A percentile compares a stretch with the other conserved stretches of the same genome.
Evolutionary conservation across 1,284 basidiomycete genomes (phyloP).

Genomic region (Ganoderma lingzhi): DNA sequence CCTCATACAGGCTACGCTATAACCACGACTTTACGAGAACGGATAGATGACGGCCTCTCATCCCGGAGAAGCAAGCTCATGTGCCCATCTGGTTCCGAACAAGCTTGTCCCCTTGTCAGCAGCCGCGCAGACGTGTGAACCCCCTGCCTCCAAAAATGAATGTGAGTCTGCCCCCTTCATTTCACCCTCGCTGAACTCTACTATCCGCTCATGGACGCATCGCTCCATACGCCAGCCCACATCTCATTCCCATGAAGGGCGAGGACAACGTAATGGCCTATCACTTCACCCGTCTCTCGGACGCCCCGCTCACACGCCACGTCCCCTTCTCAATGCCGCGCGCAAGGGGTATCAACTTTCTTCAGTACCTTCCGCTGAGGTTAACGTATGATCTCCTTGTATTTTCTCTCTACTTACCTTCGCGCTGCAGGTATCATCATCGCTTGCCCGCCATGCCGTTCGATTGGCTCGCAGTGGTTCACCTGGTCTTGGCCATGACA

Average conservation of each 20-base stretch:
- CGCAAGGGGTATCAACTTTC: constrained; percentile 6
- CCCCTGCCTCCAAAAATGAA: constrained; percentile 19
- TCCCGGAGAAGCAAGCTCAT: no score
- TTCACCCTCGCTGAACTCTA: constrained; percentile 19
- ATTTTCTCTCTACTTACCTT: not conserved
- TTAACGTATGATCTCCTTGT: not conserved
- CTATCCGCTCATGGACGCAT: constrained; percentile 13
- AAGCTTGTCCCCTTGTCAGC: constrained; percentile 28
- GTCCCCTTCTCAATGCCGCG: constrained; percentile 11
- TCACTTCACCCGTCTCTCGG: constrained; percentile 11
- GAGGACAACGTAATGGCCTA: constrained; percentile 22
- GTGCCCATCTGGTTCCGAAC: not conserved
- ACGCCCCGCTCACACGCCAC: constrained; percentile 24
- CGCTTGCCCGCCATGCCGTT: not conserved
- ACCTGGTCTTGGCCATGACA: constrained; percentile 4
- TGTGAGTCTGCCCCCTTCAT: constrained; percentile 22
- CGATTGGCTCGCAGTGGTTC: not conserved
- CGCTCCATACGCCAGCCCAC: constrained; percentile 11
- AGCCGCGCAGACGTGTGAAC: constrained; percentile 27
- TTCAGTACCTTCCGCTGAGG: constrained; percentile 2
- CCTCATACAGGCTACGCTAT: not conserved
- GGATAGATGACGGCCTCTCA: not conserved
- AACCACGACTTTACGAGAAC: constrained; percentile 6
- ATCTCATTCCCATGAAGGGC: constrained; percentile 18
- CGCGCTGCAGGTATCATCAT: not conserved